Evolutionary conservation across 2,329 filamentous ascomycete species (phyloP), one percentile per base, ranked within the genome.

Genomic region (Pestalotiopsis fici): DNA sequence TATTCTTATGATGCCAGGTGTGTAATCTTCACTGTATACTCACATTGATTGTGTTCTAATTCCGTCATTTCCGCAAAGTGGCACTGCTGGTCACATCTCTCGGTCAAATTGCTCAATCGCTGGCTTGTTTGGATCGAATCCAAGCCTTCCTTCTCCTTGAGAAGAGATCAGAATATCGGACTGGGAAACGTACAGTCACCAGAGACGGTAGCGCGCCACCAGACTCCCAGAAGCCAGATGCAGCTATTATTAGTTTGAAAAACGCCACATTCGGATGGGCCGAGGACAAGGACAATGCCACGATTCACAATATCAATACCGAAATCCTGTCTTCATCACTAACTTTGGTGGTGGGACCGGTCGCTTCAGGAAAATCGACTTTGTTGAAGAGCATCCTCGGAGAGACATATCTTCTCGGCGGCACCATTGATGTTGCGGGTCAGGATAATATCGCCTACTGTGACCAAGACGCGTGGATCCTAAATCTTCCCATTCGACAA

Each of bases 281-380:
- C 2, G 23, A 39, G 4, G 25, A 39, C 21, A 15, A 57, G 23
- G 63, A 59, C 1, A 65, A 43, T 2, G 9, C 35, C 11, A 43
- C 23, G 2, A 18, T 65, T 1, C 57, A 65, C 37, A n/a, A 77
- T 4, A 71, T 84, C 21, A 70, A 77, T 21, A 71, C 84, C 2
- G 70, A 69, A 0, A 67, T 84, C 2, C 69, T 70, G 3, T 62
- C 68, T 0, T 74, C 71, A 3, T 70, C 76, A 3, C 74, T 85
- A 6, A 81, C 39, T 37, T 75, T 85, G 3, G 70, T 85, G 0
- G 73, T 83, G 7, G 83, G 83, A 0, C 81, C 82, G 0, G 74
- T 85, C 3, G 83, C 79, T 0, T 80, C 79, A 0, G 83, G 83
- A 0, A 85, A 85, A 68, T 83, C 79, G 0, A 81, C 83, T 0